Evolutionary conservation across 1,139 yeast species (phyloP).

Genomic region (Diutina pseudorugosa): DNA sequence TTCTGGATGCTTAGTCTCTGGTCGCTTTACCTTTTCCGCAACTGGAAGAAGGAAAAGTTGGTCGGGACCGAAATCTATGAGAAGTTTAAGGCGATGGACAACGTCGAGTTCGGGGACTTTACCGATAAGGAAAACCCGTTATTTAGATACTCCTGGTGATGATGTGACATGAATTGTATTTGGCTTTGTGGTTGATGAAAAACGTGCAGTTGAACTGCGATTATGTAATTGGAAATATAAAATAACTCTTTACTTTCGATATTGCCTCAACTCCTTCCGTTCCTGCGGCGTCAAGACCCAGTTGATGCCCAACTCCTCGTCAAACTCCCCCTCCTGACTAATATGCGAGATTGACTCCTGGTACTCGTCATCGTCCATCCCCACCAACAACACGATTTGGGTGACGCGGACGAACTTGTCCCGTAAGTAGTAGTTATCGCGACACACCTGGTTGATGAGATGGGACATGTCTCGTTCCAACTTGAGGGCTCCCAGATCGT

Average conservation of each 20-base stretch:
- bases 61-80: not conserved
- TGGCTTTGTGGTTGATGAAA: not conserved
- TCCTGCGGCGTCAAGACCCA: slow-evolving; percentile 81
- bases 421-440: slow-evolving; percentile 55
- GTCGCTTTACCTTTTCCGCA: slow-evolving; percentile 1
- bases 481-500: slow-evolving; percentile 74
- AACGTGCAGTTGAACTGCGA: not conserved
- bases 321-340: slow-evolving; percentile 14
- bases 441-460: slow-evolving; percentile 54
- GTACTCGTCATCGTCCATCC: slow-evolving; percentile 73
- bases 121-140: slow-evolving; percentile 55
- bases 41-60: not conserved
- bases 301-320: slow-evolving; percentile 34
- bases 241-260: slow-evolving; percentile 15
- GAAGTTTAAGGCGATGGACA: slow-evolving; percentile 19
- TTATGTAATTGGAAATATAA: not conserved
- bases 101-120: slow-evolving; percentile 47
- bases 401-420: slow-evolving; percentile 73
- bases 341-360: slow-evolving; percentile 1
- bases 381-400: slow-evolving; percentile 69
- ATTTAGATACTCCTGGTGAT: slow-evolving; percentile 31
- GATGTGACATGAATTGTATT: not conserved
- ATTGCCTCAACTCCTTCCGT: slow-evolving; percentile 42
- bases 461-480: slow-evolving; percentile 74
- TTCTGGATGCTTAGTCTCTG: slow-evolving; percentile 14